phyloP scores from a whole-genome alignment of 306 rosid genomes.

The Mimosa pudica region DNA sequence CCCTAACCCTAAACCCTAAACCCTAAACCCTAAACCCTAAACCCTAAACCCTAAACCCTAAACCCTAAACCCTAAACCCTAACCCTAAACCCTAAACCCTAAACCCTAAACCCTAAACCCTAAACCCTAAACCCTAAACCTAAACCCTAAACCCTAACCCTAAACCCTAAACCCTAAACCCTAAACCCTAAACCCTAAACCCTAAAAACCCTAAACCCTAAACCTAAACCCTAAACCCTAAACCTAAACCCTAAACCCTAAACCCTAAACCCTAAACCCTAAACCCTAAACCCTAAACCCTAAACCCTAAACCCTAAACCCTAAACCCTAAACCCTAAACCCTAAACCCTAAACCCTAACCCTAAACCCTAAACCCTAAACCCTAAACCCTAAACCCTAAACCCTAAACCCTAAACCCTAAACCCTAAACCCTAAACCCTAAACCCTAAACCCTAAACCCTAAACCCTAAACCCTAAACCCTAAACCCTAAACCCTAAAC shows the following conservation, averaged over 20 bases:
- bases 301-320: constrained; percentile 7
- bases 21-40: no score
- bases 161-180: no score
- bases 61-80: constrained; percentile 30
- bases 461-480: no score
- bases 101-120: constrained; percentile 8
- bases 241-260: constrained; percentile 28
- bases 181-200: no score
- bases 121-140: neutral
- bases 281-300: neutral
- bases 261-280: constrained; percentile 30
- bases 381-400: no score
- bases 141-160: constrained; percentile 19
- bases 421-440: no score
- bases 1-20: no score
- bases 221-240: constrained; percentile 38
- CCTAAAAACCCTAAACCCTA: constrained; percentile 12
- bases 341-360: constrained; percentile 34
- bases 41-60: neutral
- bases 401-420: no score
- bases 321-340: constrained; percentile 29
- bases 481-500: no score
- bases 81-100: constrained; percentile 34
- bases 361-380: constrained; percentile 34
- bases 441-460: no score